Percentiles rank a stretch among this genome's conserved stretches.
phyloP scores from a whole-genome alignment of 2,329 filamentous ascomycete genomes.

The Aureobasidium mangrovei region DNA sequence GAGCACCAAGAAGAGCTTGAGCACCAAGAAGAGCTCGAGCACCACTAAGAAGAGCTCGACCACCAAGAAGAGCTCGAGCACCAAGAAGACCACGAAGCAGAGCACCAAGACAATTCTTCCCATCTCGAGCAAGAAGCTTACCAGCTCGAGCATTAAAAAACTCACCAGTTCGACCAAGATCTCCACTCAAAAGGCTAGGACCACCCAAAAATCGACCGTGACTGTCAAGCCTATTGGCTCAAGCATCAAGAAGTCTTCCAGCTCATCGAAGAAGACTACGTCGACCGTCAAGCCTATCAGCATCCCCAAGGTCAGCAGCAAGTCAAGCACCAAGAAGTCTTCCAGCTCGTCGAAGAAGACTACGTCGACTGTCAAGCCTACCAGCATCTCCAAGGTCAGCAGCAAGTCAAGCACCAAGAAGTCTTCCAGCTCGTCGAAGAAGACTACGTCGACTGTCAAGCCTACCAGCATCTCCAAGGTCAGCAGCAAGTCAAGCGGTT shows the following conservation, averaged over 20 bases:
- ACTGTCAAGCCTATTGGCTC: neutral
- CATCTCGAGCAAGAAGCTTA: conserved; percentile 2
- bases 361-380: neutral
- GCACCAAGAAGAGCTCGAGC: neutral
- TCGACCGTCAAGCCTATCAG: neutral
- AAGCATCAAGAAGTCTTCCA: neutral
- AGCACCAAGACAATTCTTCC: neutral
- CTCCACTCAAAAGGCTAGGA: neutral
- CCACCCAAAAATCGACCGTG: neutral
- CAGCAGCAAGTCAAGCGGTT: neutral
- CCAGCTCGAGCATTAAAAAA: neutral
- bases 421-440: neutral
- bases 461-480: neutral
- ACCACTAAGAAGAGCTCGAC: neutral
- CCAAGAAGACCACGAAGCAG: no score
- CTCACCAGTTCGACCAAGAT: neutral
- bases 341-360: neutral
- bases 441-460: neutral
- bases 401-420: neutral
- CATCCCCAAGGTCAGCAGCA: neutral
- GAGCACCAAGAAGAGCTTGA: neutral
- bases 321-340: neutral
- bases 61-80: neutral
- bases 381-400: neutral
- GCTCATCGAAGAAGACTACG: neutral